phyloP scores from a whole-genome alignment of 2,329 filamentous ascomycete species.

The Hypoxylon sp. region DNA sequence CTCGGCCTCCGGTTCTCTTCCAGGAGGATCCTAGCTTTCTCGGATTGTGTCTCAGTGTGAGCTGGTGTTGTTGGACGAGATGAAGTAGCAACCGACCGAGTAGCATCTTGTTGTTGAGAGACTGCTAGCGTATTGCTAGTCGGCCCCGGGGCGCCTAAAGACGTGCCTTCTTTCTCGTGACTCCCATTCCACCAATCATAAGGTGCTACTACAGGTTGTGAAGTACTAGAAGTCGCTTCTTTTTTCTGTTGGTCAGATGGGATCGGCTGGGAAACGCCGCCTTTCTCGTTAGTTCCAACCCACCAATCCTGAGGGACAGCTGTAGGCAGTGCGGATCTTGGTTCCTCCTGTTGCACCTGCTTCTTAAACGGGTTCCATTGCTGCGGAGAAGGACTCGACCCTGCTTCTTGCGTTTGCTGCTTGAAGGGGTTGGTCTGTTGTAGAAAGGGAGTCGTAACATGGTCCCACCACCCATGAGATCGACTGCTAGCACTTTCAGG shows the following conservation, averaged over 20 bases:
- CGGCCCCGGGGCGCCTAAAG: slow-evolving; percentile 39
- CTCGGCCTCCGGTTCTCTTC: slow-evolving; percentile 56
- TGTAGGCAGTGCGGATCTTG: slow-evolving; percentile 20
- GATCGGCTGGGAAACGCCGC: slow-evolving; percentile 51
- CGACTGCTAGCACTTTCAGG: slow-evolving; percentile 68
- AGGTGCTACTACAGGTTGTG: slow-evolving; percentile 16
- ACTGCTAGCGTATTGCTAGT: slow-evolving; percentile 41
- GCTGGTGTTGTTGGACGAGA: slow-evolving; percentile 48
- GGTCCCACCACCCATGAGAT: slow-evolving; percentile 83
- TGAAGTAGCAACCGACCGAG: slow-evolving; percentile 49
- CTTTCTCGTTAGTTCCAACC: slow-evolving; percentile 51
- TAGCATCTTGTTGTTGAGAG: slow-evolving; percentile 42
- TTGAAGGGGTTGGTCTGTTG: slow-evolving; percentile 63
- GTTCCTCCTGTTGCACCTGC: slow-evolving; percentile 55
- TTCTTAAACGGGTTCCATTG: slow-evolving; percentile 70
- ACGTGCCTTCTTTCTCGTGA: slow-evolving; percentile 48
- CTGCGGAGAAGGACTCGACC: slow-evolving; percentile 37
- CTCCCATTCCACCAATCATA: slow-evolving; percentile 52
- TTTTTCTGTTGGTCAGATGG: slow-evolving; percentile 57
- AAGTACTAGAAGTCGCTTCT: slow-evolving; percentile 32
- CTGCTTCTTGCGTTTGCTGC: slow-evolving; percentile 53
- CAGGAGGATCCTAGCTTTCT: slow-evolving; percentile 60
- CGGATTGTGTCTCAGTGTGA: slow-evolving; percentile 49
- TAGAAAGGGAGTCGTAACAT: slow-evolving; percentile 79
- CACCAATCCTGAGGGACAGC: slow-evolving; percentile 49